Evolutionary conservation across 345 rosid genomes (phyloP), one percentile per base, ranked within the genome.

Genomic region (Lepidium sativum): DNA sequence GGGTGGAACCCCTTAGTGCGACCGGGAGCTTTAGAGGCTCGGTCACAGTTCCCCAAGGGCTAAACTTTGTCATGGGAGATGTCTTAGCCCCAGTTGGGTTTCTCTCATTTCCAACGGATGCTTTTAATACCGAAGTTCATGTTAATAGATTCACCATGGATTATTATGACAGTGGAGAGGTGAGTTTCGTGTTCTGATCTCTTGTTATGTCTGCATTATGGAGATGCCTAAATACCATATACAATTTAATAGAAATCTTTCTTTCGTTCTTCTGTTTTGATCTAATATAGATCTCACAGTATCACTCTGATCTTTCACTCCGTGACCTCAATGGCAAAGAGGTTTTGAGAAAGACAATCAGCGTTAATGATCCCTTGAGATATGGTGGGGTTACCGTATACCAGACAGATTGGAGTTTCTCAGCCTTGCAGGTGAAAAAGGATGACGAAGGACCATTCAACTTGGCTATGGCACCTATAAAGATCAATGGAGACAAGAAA

Each of bases 381-480:
- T 92, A 79, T 34, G 92, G 86, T 48, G 97, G 96, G 33, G 69
- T 92, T 74, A 92, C 97, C 4, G 78, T 92, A 60, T 92, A 86
- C 80, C 96, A 87, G 80, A 89, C 92, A 41, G 91, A 89, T 65
- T 92, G 98, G 98, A 89, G 98, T 70, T 75, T 89, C 72, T 87
- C 98, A 4, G 94, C 98, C 9, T 70, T 92, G 60, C 98, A 92
- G 63, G 56, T 92, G 57, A 78, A 75, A 8, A 87, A 84, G 56
- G 83, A 89, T 29, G 84, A 66, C 13, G 90, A 89, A 83, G 98
- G 97, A 67, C 98, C 98, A 45, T 89, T 89, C 71, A 92, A 87
- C 80, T 83, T 92, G 84, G 84, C 98, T 27, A 84, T 92, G 97
- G 98, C 98, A 54, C 96, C 96, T 50, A 54, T 89, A 55, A 72